Conservation (phyloP, 2,329 filamentous ascomycete species). For the Xylariaceae sp. region DNA sequence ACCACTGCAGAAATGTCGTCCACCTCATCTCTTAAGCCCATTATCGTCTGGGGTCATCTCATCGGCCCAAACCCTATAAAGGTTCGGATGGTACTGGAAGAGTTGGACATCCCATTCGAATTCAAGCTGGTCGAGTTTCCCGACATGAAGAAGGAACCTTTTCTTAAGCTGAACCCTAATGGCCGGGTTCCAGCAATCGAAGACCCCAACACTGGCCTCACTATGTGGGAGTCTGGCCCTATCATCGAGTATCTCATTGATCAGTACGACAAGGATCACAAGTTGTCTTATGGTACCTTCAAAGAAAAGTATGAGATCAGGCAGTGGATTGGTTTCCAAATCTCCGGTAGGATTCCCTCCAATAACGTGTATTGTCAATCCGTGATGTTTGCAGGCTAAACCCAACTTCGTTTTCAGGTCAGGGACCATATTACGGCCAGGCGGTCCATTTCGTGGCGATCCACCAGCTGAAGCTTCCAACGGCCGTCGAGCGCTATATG, state of each 20-base stretch:
- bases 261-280: slow-evolving; percentile 36
- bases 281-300: slow-evolving; percentile 32
- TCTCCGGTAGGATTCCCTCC: slow-evolving; percentile 27
- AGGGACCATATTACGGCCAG: slow-evolving; percentile 48
- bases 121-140: slow-evolving; percentile 7
- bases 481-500: slow-evolving; percentile 41
- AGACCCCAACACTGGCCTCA: slow-evolving; percentile 19
- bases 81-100: slow-evolving; percentile 27
- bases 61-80: slow-evolving; percentile 31
- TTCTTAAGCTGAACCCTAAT: slow-evolving; percentile 18
- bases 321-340: slow-evolving; percentile 44
- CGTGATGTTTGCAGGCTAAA: neutral
- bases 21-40: slow-evolving; percentile 26
- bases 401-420: slow-evolving; percentile 21
- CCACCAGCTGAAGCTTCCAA: slow-evolving; percentile 39
- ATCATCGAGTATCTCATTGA: slow-evolving; percentile 22
- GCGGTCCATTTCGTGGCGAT: slow-evolving; percentile 38
- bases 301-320: slow-evolving; percentile 36
- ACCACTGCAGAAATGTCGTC: too few relatives aligned
- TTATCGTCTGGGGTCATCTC: slow-evolving; percentile 25
- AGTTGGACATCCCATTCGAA: slow-evolving; percentile 30
- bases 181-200: slow-evolving; percentile 20
- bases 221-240: slow-evolving; percentile 21
- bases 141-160: slow-evolving; percentile 15
- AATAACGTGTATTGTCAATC: neutral